phyloP scores from a whole-genome alignment of 1,284 basidiomycete species.

The Papiliotrema nemorosa region DNA sequence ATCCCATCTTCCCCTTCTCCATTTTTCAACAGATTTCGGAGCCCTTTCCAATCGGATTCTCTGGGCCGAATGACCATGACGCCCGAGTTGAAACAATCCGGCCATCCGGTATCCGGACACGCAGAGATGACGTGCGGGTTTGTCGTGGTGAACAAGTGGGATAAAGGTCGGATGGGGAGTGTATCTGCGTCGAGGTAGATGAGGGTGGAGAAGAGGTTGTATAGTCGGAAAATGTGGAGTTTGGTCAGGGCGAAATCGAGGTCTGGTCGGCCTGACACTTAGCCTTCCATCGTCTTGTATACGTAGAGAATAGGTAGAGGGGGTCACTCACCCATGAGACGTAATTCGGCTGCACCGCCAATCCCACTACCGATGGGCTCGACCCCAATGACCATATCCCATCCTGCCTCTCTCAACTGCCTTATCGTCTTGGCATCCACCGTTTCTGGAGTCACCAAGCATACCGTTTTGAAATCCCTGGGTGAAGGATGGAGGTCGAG shows the following conservation, averaged over 20 bases:
- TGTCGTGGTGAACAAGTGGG: slow-evolving; percentile 73
- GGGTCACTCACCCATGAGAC: slow-evolving; percentile 70
- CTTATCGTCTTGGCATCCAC: slow-evolving; percentile 83
- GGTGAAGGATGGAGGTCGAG: slow-evolving; percentile 68
- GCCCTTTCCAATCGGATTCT: slow-evolving; percentile 71
- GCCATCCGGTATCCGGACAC: slow-evolving; percentile 95
- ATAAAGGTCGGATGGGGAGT: slow-evolving; percentile 79
- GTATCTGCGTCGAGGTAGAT: slow-evolving; percentile 96
- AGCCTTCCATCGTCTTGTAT: not conserved
- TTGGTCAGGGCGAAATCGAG: slow-evolving; percentile 90
- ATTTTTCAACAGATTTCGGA: slow-evolving; percentile 57
- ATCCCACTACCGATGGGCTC: slow-evolving; percentile 68
- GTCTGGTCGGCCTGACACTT: slow-evolving; percentile 74
- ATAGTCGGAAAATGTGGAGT: slow-evolving; percentile 87
- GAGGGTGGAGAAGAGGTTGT: slow-evolving; percentile 72
- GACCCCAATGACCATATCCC: slow-evolving; percentile 83
- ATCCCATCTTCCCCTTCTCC: slow-evolving; percentile 54
- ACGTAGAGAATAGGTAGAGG: not conserved
- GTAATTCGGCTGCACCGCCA: slow-evolving; percentile 58
- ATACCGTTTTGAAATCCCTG: slow-evolving; percentile 75
- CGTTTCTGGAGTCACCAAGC: slow-evolving; percentile 88
- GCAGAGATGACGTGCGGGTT: slow-evolving; percentile 60
- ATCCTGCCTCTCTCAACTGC: slow-evolving; percentile 68
- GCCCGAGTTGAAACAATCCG: slow-evolving; percentile 97
- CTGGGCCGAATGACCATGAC: slow-evolving; percentile 83